Base-by-base conservation (phyloP, 441 rosid species). In the Syzygium syzygioides region DNA sequence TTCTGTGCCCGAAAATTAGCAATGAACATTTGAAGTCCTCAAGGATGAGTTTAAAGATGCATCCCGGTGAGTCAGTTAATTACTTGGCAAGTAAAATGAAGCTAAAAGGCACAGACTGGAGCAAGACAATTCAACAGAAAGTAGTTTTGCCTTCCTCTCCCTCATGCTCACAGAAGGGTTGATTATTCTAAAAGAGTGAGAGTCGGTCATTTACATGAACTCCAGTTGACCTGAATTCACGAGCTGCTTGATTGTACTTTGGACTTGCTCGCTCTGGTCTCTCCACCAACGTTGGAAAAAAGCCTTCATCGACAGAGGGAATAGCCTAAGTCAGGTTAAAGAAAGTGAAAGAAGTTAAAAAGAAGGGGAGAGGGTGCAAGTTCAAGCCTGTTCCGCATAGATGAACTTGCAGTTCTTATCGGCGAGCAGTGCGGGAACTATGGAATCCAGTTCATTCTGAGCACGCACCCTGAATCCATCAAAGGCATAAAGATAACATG, bases 1-100 rank as follows among this genome's bases (percentile, higher is more conserved):
- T 98, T 95, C 99, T 97, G 92, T 34, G 50, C 28, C 80, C 50
- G 4, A 68, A 68, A 34, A 15, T 12, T 19, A 68, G 80, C 14
- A 68, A 5, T 68, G 25, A 23, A 41, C 80, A 34, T 34, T 68
- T 10, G 34, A 37, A 19, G 37, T 34, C 48, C 80, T 68, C 48
- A 10, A 12, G 48, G 50, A 68, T 68, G 80, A 68, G 26, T 34
- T 34, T 68, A 34, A 68, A 34, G 80, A 68, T 19, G 80, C 80
- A 19, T 68, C 50, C 20, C 9, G 15, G 80, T 3, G 50, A 34
- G 48, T 68, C 28, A 20, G 45, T 66, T 17, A 66, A 11, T 19
- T 68, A 37, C 11, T 68, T 34, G 28, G 48, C 28, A 34, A 68
- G 28, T 68, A 68, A 34, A 68, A 68, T 37, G 50, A 34, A 34